phyloP scores from a whole-genome alignment of 108 stramenopile genomes.

The Nitzschia palea region DNA sequence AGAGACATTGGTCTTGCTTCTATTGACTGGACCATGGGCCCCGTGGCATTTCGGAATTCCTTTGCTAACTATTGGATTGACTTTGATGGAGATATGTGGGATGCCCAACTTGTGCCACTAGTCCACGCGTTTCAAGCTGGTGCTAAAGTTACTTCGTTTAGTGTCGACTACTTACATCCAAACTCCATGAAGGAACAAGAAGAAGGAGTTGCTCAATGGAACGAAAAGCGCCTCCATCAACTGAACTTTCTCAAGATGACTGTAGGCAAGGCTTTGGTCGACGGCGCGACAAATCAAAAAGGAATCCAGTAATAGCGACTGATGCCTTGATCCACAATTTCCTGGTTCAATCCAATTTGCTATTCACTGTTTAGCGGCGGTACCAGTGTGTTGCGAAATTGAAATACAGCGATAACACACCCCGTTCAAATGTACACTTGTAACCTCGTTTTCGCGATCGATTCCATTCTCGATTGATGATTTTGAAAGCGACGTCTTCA shows the following conservation, averaged over 20 bases:
- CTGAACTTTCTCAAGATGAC: conserved; percentile 41
- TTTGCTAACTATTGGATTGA: conserved; percentile 41
- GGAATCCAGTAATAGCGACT: neutral
- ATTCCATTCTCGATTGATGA: conserved; percentile 98
- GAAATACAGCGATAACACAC: conserved; percentile 94
- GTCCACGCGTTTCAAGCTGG: conserved; percentile 30
- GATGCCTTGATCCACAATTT: neutral
- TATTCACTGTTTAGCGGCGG: conserved; percentile 65
- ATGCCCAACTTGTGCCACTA: conserved; percentile 64
- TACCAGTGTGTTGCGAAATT: conserved; percentile 97
- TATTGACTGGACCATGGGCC: conserved; percentile 67
- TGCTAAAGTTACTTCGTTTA: conserved; percentile 33
- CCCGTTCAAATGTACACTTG: conserved; percentile 95
- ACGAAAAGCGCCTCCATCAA: conserved; percentile 51
- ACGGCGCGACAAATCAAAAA: neutral
- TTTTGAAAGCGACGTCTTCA: conserved; percentile 99
- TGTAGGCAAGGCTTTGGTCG: conserved; percentile 19
- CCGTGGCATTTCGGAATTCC: conserved; percentile 40
- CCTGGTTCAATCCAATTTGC: neutral
- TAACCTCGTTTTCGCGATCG: conserved; percentile 91
- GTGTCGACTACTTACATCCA: conserved; percentile 41
- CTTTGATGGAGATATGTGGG: conserved; percentile 51
- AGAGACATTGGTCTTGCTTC: conserved; percentile 19
- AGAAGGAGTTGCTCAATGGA: conserved; percentile 41
- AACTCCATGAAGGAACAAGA: conserved; percentile 55